Evolutionary conservation across 176 grass and related monocot species (phyloP), one percentile per base, ranked within the genome.

Genomic region (Leersia perrieri): DNA sequence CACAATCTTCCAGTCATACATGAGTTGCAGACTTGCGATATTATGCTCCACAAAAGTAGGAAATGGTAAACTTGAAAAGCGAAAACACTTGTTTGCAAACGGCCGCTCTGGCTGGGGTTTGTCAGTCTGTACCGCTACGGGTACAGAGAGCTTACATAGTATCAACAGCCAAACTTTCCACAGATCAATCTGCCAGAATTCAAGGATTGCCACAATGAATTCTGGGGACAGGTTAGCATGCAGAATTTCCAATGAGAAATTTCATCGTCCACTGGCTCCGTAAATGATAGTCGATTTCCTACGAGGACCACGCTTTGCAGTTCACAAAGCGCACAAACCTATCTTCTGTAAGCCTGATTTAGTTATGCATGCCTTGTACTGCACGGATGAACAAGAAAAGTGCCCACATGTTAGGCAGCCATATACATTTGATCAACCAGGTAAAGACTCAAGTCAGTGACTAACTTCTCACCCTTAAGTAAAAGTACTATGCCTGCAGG

Each of bases 331-430:
- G 27, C 20, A 28, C 3, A 13, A 80, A 80, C 35, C 30, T 12
- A 67, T 69, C 77, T 26, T 35, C 34, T 68, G 20, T 25, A 10
- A 58, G 22, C 22, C 25, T 68, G 47, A 36, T 26, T 33, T 34
- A 5, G 45, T 9, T 7, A 25, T 20, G 82, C n/a, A 30, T 35
- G 69, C 74, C 23, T 22, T 20, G 11, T 78, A 67, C 86, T 88
- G 80, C 74, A 73, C 3, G 29, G 49, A 29, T 11, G 30, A 55
- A 38, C n/a, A 11, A 31, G 11, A 82, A n/a, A 60, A 18, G 15
- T 9, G 3, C n/a, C 27, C 11, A 33, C 7, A 27, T 13, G 34
- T 72, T 45, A 78, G 13, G 11, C 22, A 20, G 36, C 22, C 28
- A n/a, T 42, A 66, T 42, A 66, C 11, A 57, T 29, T 42, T 32